These are phyloP conservation scores for Penicillium paxilli DNA, from an alignment of 495 filamentous ascomycete genomes.

Conservation along the genomic window DNA sequence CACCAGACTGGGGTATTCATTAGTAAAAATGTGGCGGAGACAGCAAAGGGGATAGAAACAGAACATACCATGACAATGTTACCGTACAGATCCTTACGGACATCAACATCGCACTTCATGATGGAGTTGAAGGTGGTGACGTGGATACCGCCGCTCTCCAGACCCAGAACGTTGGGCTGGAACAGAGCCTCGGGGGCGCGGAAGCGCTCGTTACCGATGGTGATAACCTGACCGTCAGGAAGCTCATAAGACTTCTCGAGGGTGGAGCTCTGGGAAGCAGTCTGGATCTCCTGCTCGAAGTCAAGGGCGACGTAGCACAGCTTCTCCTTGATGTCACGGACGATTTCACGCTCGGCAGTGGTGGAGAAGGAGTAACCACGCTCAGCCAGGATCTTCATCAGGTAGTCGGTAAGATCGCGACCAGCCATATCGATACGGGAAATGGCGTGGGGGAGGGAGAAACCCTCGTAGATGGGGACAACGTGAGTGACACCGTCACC, in stretches of 20 bases:
- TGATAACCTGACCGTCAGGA: constrained; percentile 99
- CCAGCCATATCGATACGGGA: constrained; percentile 99
- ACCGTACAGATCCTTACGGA: constrained; percentile 98
- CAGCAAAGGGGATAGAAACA: neutral
- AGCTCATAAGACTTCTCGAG: constrained; percentile 99
- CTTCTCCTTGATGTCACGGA: constrained; percentile 99
- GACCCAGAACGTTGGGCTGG: constrained; percentile 97
- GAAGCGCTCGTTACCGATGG: constrained; percentile 99
- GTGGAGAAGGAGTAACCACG: constrained; percentile 99
- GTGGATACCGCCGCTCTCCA: constrained; percentile 98
- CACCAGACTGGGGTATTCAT: constrained; percentile 71
- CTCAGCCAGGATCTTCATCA: constrained; percentile 99
- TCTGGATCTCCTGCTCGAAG: constrained; percentile 99
- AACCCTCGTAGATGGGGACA: constrained; percentile 99
- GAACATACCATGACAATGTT: constrained; percentile 97
- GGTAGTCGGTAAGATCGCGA: constrained; percentile 98
- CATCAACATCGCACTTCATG: constrained; percentile 99
- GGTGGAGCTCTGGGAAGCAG: constrained; percentile 94
- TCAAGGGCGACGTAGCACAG: constrained; percentile 99
- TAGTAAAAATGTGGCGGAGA: constrained; percentile 2
- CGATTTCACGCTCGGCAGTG: constrained; percentile 99
- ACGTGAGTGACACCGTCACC: constrained; percentile 99
- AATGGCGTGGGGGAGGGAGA: constrained; percentile 98
- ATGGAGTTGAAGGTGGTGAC: constrained; percentile 99
- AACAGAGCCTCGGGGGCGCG: constrained; percentile 99